These are phyloP conservation scores for Kwoniella shandongensis DNA, from an alignment of 768 basidiomycete genomes.

Conservation along the genomic window DNA sequence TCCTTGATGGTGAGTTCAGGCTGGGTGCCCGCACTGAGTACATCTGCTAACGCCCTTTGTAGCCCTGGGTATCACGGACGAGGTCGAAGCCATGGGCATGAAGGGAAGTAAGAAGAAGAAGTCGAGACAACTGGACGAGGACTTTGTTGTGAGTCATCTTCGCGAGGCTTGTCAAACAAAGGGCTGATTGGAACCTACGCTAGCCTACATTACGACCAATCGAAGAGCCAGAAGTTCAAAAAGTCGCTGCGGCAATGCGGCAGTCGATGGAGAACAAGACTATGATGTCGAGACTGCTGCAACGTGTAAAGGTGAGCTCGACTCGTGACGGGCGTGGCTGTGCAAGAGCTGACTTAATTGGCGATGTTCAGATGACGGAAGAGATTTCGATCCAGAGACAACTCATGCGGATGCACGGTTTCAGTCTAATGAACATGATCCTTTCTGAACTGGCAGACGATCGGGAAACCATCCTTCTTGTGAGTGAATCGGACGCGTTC, in stretches of 20 bases:
- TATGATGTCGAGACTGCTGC: conserved; percentile 77
- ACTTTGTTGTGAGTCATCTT: conserved; percentile 68
- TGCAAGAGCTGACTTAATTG: conserved; percentile 9
- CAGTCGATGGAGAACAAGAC: conserved; percentile 76
- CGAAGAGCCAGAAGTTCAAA: conserved; percentile 75
- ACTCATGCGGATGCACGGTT: conserved; percentile 88
- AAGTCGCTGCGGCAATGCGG: conserved; percentile 84
- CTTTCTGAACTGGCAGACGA: conserved; percentile 74
- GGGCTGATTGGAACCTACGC: too few relatives aligned
- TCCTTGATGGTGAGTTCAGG: conserved; percentile 71
- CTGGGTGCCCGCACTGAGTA: too few relatives aligned
- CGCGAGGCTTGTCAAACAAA: too few relatives aligned
- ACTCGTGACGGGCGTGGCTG: not conserved
- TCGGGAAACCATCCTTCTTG: conserved; percentile 67
- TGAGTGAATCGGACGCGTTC: conserved; percentile 55
- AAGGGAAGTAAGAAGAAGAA: conserved; percentile 89
- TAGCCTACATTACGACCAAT: conserved; percentile 79
- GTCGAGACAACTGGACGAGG: conserved; percentile 89
- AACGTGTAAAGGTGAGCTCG: conserved; percentile 70
- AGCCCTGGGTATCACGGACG: conserved; percentile 93
- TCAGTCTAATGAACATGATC: conserved; percentile 85
- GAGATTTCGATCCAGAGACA: conserved; percentile 73
- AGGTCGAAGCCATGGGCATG: conserved; percentile 74
- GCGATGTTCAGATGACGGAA: conserved; percentile 72
- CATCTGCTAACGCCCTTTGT: not conserved